Evolutionary conservation across 2,329 filamentous ascomycete genomes (phyloP), one percentile per base, ranked within the genome.

Genomic region (Fusarium bactridioides): DNA sequence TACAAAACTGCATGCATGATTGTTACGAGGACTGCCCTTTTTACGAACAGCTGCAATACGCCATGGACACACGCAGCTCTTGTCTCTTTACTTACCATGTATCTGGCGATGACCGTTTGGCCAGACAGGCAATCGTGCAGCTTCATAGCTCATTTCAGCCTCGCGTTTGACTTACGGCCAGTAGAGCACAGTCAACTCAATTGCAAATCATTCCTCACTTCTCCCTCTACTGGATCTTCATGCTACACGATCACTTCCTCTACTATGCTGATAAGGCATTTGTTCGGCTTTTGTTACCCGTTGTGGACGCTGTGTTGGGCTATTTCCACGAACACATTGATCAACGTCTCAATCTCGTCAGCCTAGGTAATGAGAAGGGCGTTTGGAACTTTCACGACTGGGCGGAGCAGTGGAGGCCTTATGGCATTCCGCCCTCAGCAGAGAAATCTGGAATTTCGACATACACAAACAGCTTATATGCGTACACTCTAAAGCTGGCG

Each of bases 1-100:
- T 59, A 7, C 13, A 16, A 6, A 63, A 63, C 10, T 63, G 54
- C 29, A 63, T 63, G 61, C 43, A 48, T 16, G 61, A 63, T 10
- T 48, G 61, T 10, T 63, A 63, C 10, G 35, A 60, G 18, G 54
- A 63, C 9, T 63, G 54, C 23, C 61, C 61, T 8, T 60, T 63
- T 5, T 63, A 63, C 2, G 54, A 63, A 12, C 61, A 63, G 19
- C 43, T 63, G 1, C 61, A 63, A 21, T 63, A 60, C 19, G 61
- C 61, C 3, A 63, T 63, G 53, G 60, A 62, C 8, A 59, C 53
- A 3, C 53, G 53, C 0, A 62, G 60, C 12, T 62, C 60, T 1
- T 62, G 40, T 11, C 18, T 62, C 0, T 62, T 62, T 1, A 59
- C 55, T 1, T 60, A 60, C 1, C 40, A 41, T 0, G 21, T 16